A percentile compares a stretch with the other conserved stretches of the same genome.
Evolutionary conservation across 2,329 filamentous ascomycete species (phyloP).

Genomic region (Rugonectria rugulosa): DNA sequence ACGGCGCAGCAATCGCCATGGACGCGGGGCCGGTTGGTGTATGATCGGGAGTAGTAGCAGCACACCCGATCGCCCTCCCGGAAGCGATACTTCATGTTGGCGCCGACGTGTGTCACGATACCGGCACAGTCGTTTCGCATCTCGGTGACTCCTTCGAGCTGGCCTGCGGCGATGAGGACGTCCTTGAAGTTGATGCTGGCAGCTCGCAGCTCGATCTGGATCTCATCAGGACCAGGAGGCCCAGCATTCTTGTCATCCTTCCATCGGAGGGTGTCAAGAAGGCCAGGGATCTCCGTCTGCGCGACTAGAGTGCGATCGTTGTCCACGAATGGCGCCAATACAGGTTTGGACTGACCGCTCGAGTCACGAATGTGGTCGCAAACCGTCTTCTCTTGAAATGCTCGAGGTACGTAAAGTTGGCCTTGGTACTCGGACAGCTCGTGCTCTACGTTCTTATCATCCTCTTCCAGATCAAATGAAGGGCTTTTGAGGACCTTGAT

Average conservation of each 20-base stretch:
- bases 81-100: constrained; percentile 2
- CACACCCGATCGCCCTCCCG: constrained; percentile 13
- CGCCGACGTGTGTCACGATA: constrained; percentile 13
- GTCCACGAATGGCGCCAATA: constrained; percentile 4
- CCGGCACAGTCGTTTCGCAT: constrained; percentile 14
- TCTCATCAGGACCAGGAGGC: constrained; percentile 9
- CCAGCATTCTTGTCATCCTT: constrained; percentile 9
- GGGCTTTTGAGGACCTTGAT: constrained; percentile 6
- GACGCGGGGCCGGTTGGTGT: constrained; percentile 1
- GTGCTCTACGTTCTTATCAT: constrained; percentile 5
- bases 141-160: neutral
- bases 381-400: constrained; percentile 6
- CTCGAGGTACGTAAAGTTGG: constrained; percentile 7
- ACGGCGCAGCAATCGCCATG: constrained; percentile 6
- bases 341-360: constrained; percentile 6
- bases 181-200: constrained; percentile 15
- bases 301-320: constrained; percentile 11
- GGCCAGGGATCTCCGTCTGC: constrained; percentile 7
- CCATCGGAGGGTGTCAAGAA: constrained; percentile 11
- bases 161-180: constrained; percentile 5
- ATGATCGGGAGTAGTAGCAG: constrained; percentile 4
- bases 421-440: constrained; percentile 11
- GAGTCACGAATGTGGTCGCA: constrained; percentile 6
- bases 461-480: constrained; percentile 9
- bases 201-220: constrained; percentile 8